Percentiles rank a stretch among this genome's conserved stretches.
These are phyloP conservation scores for Podospora anserina DNA, from an alignment of 495 filamentous ascomycete species.

Conservation along the genomic window DNA sequence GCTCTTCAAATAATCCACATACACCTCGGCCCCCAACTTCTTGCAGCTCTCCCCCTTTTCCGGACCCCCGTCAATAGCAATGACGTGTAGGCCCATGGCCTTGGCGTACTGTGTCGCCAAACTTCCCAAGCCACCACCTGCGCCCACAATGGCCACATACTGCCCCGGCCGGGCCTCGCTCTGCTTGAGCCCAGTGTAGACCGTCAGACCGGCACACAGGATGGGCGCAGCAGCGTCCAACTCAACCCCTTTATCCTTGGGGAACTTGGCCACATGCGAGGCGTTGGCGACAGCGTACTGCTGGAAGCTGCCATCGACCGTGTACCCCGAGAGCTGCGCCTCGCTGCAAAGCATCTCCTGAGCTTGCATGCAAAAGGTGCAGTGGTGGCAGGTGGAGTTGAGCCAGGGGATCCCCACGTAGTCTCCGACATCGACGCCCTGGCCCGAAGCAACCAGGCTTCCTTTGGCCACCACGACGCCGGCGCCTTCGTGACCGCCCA, in stretches of 20 bases:
- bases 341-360: conserved; percentile 66
- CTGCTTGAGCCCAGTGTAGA: conserved; percentile 85
- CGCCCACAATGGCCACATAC: conserved; percentile 76
- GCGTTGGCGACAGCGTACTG: conserved; percentile 84
- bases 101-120: conserved; percentile 78
- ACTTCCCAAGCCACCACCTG: conserved; percentile 75
- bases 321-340: conserved; percentile 75
- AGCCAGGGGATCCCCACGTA: conserved; percentile 86
- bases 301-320: conserved; percentile 86
- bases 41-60: conserved; percentile 70
- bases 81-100: conserved; percentile 76
- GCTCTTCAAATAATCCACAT: conserved; percentile 70
- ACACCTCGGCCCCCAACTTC: conserved; percentile 63
- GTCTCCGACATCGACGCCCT: conserved; percentile 69
- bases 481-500: conserved; percentile 90
- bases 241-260: conserved; percentile 55
- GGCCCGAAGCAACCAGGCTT: conserved; percentile 51
- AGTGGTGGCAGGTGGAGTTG: conserved; percentile 72
- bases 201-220: conserved; percentile 83
- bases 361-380: conserved; percentile 70
- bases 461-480: conserved; percentile 78
- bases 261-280: conserved; percentile 69
- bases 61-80: conserved; percentile 74
- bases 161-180: conserved; percentile 66
- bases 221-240: conserved; percentile 75